phyloP scores from a whole-genome alignment of 768 basidiomycete species.

The Lactarius tabidus region DNA sequence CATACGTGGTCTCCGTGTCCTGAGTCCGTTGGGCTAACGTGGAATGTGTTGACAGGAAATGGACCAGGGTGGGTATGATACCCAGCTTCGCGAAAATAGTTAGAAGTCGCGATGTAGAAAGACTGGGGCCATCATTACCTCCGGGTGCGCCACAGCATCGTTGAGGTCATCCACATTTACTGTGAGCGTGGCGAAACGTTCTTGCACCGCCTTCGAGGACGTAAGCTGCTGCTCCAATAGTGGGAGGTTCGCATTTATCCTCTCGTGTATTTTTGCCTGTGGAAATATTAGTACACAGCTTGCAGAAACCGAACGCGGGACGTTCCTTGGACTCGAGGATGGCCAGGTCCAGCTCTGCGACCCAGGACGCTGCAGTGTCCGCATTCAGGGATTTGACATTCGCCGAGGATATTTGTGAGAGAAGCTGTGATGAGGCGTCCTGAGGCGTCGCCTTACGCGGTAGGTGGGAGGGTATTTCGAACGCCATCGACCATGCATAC shows the following conservation, averaged over 20 bases:
- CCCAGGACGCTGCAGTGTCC: constrained; percentile 61
- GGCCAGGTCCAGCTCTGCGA: constrained; percentile 65
- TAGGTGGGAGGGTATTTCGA: constrained; percentile 66
- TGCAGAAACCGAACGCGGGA: not conserved
- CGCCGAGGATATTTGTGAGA: constrained; percentile 64
- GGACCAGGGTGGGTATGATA: constrained; percentile 56
- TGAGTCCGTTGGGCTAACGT: constrained; percentile 57
- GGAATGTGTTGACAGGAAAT: constrained; percentile 54
- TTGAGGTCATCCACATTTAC: constrained; percentile 50
- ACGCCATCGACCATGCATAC: constrained; percentile 51
- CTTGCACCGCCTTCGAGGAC: constrained; percentile 61
- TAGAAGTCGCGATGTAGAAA: constrained; percentile 22
- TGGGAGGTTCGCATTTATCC: constrained; percentile 61
- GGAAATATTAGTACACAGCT: constrained; percentile 2
- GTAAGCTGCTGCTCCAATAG: constrained; percentile 60
- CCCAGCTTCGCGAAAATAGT: constrained; percentile 51
- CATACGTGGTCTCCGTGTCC: constrained; percentile 48
- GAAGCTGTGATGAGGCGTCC: constrained; percentile 68
- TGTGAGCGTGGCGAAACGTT: constrained; percentile 48
- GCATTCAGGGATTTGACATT: constrained; percentile 56
- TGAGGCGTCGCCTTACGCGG: constrained; percentile 57
- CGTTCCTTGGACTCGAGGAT: constrained; percentile 68
- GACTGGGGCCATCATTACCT: constrained; percentile 42
- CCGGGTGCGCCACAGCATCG: constrained; percentile 49
- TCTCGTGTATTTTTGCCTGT: constrained; percentile 67